Percentiles rank a stretch among this genome's conserved stretches.
Conservation (phyloP, 192 early-diverging fungal genomes). For the Nowakowskiella sp. region DNA sequence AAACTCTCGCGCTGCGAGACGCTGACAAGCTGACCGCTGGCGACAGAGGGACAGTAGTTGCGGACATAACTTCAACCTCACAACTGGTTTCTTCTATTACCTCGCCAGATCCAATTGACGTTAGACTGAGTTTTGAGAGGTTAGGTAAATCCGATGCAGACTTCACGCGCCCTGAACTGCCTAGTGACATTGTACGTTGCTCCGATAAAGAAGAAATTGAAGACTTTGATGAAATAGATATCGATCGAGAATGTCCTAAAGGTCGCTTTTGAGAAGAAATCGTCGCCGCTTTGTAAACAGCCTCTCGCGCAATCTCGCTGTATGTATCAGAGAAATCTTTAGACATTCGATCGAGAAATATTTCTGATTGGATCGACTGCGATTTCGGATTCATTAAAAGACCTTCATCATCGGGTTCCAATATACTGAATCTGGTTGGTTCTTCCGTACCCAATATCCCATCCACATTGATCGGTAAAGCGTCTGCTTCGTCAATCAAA, state of each 20-base stretch:
- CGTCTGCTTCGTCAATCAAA: constrained; percentile 14
- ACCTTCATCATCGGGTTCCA: background rate
- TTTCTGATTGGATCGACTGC: background rate
- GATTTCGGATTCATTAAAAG: background rate
- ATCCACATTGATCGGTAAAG: constrained; percentile 3
- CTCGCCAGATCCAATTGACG: no score
- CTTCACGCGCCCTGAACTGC: no score
- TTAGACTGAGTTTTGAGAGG: no score
- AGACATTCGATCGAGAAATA: background rate
- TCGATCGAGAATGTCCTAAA: no score
- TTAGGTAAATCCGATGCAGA: no score
- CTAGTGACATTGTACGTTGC: background rate
- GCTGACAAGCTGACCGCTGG: no score
- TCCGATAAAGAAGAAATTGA: background rate
- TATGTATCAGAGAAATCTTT: background rate
- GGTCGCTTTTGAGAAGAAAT: no score
- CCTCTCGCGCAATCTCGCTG: background rate
- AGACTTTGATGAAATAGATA: background rate
- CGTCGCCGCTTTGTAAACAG: no score
- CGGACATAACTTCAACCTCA: no score
- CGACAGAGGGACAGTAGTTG: no score
- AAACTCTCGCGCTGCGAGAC: no score
- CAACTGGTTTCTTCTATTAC: no score
- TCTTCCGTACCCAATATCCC: background rate
- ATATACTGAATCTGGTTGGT: background rate